These are phyloP conservation scores for Tritrichomonas musculus DNA, from an alignment of 208 protist genomes.

Conservation along the genomic window DNA sequence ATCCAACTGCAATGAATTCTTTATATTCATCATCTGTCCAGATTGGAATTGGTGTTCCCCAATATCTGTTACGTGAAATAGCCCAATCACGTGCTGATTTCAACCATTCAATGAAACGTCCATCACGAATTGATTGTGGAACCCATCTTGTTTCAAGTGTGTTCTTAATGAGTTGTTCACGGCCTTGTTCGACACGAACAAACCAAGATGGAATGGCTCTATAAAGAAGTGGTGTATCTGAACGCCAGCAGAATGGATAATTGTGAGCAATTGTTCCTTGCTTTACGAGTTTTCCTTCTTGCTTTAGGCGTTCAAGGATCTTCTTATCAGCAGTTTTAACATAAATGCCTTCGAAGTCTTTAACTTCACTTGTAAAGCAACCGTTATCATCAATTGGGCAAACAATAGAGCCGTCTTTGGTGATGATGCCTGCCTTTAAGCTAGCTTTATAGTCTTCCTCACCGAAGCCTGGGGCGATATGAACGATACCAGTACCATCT, in stretches of 20 bases:
- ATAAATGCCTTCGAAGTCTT: slow-evolving; percentile 80
- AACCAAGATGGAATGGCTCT: slow-evolving; percentile 92
- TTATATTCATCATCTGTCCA: slow-evolving; percentile 79
- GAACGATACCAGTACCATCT: slow-evolving; percentile 97
- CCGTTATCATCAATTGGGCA: slow-evolving; percentile 98
- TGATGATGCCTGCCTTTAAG: slow-evolving; percentile 78
- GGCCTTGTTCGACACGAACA: slow-evolving; percentile 87
- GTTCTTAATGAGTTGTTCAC: slow-evolving; percentile 79
- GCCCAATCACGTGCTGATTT: slow-evolving; percentile 91
- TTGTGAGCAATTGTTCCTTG: slow-evolving; percentile 78
- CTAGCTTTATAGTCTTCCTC: slow-evolving; percentile 98
- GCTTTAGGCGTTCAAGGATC: slow-evolving; percentile 85
- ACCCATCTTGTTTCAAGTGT: slow-evolving; percentile 93
- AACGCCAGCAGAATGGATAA: slow-evolving; percentile 99
- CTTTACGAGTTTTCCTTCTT: slow-evolving; percentile 70
- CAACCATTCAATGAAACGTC: slow-evolving; percentile 98
- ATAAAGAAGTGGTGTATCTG: slow-evolving; percentile 92
- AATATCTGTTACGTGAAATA: slow-evolving; percentile 84
- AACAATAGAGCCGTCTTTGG: slow-evolving; percentile 51
- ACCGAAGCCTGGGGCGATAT: slow-evolving; percentile 95
- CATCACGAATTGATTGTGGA: slow-evolving; percentile 85
- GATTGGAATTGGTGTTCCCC: slow-evolving; percentile 96
- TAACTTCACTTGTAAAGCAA: slow-evolving; percentile 81
- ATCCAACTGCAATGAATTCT: slow-evolving; percentile 85
- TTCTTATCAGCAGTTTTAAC: slow-evolving; percentile 91